Conservation (phyloP, 257 asterid species). For the Nicotiana attenuata region DNA sequence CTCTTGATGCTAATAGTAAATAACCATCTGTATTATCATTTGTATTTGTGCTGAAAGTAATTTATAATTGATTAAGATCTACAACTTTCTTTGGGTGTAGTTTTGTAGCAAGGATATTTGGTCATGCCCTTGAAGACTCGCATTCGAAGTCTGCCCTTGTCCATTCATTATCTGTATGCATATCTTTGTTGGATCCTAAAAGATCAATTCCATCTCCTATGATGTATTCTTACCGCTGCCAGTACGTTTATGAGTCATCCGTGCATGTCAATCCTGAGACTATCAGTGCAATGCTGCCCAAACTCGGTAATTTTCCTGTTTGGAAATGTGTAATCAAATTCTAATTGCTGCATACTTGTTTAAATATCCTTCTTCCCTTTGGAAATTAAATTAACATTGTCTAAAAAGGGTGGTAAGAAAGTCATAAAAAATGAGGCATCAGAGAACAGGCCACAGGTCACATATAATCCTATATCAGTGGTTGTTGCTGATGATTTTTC, state of each 20-base stretch:
- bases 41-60: neutral
- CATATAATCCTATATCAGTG: neutral
- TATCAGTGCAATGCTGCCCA: constrained; percentile 92
- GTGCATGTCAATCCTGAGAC: constrained; percentile 73
- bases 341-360: neutral
- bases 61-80: neutral
- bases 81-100: constrained; percentile 38
- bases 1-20: neutral
- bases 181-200: constrained; percentile 89
- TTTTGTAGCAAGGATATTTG: constrained; percentile 83
- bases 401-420: neutral
- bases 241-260: constrained; percentile 69
- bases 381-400: neutral
- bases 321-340: neutral
- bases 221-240: constrained; percentile 75
- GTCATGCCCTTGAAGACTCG: constrained; percentile 80
- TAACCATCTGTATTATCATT: neutral
- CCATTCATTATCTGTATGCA: constrained; percentile 80
- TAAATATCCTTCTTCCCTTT: neutral
- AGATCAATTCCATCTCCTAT: constrained; percentile 68
- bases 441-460: neutral
- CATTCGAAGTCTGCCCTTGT: constrained; percentile 81
- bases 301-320: constrained; percentile 50
- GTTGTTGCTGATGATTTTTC: constrained; percentile 6
- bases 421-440: neutral